Evolutionary conservation across 148 eudicot species (phyloP), one percentile per base, ranked within the genome.

Genomic region (Arbutus unedo): DNA sequence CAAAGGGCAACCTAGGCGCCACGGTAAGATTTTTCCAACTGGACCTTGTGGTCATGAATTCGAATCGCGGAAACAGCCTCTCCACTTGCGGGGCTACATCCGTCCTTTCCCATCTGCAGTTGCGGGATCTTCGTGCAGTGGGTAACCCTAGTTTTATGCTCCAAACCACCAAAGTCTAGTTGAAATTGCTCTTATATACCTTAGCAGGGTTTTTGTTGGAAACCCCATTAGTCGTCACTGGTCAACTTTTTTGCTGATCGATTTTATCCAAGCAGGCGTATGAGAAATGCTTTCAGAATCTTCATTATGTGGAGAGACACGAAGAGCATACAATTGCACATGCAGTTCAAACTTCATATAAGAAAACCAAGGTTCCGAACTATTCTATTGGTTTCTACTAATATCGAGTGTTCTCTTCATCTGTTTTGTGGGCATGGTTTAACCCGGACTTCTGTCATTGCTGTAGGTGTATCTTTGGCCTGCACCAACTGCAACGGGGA

Each of bases 291-390:
- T 94, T 92, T 66, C 94, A 96, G 86, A 96, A 96, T 89, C 97
- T 96, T 64, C 96, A 96, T 82, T 88, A 89, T 44, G 88, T 93
- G 82, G 99, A 96, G 47, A 91, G 93, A 68, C 95, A 96, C 67
- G 98, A 96, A 89, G 93, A 92, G 60, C 98, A 94, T 89, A 96
- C 99, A 81, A 96, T 96, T 84, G 98, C 99, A 16, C 99, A 96
- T 88, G 98, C 99, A 60, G 82, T 94, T 74, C 97, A 94, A 86
- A 93, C 94, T 49, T 70, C 89, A 47, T 93, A 93, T 89, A 96
- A 96, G 91, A 96, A 93, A 84, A 96, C 99, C 74, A 96, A 96
- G 98, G 99, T 96, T 16, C 81, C 44, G 14, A 23, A 45, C 64
- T 62, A 13, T 78, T 72, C 62, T 81, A 62, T 51, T 49, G 38